Base-by-base conservation (phyloP, 2,329 filamentous ascomycete species). In the Calonectria ilicicola region DNA sequence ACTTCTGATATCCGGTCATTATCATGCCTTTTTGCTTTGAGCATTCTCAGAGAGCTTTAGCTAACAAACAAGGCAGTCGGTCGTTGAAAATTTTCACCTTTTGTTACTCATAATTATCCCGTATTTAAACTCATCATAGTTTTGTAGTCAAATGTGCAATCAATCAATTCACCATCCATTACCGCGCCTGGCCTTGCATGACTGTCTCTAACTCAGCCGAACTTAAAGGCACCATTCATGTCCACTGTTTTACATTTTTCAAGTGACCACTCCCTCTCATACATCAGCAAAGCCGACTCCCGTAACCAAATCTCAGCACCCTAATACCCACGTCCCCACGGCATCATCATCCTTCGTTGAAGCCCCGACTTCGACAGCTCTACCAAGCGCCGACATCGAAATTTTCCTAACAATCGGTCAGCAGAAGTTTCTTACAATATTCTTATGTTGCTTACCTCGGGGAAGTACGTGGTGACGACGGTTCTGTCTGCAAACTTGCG, bases 401-500 rank as follows among this genome's bases (percentile, higher is more conserved):
- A 82, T 98, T 98, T 85, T 98, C 96, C 92, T 96, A 74, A 40
- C 44, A n/a, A 42, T 32, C 76, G 69, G 79, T 88, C 80, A 87
- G 83, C 74, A 60, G 35, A 40, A 29, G 5, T 17, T 49, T 49
- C 42, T 7, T 44, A 44, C 65, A 27, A 26, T 15, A 0, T 49
- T 4, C 12, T 21, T 56, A 1, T 38, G 51, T 42, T 49, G 68
- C 87, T 84, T 87, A 95, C 94, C 90, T 98, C 97, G 26, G 95
- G 94, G 84, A 98, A 99, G 85, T 97, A 98, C 5, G 97, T 98
- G 3, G 95, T 95, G 15, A 99, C 95, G 32, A 99, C 97, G 4
- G 97, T 99, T 79, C 97, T 91, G 85, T 98, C 95, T 0, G 96
- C 94, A 83, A 99, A 99, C 83, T 98, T 98, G 76, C 97, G 91